Conservation (phyloP, 495 filamentous ascomycete species). For the Aspergillus steynii region DNA sequence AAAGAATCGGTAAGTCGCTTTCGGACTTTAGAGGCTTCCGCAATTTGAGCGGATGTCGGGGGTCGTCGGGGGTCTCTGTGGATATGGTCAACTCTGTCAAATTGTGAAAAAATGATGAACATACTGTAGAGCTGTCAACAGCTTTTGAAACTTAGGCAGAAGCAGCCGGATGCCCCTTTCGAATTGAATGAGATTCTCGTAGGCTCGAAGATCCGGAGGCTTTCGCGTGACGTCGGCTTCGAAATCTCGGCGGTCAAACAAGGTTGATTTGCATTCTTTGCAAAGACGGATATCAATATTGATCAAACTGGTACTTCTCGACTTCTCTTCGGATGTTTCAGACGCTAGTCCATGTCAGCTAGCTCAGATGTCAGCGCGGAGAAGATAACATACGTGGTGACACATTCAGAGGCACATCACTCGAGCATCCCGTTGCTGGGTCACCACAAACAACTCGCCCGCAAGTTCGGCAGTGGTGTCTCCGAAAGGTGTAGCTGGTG, state of each 20-base stretch:
- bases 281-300: constrained; percentile 87
- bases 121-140: constrained; percentile 68
- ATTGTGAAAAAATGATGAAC: constrained; percentile 30
- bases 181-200: constrained; percentile 86
- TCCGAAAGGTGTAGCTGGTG: constrained; percentile 79
- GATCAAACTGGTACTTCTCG: constrained; percentile 48
- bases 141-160: constrained; percentile 82
- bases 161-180: constrained; percentile 83
- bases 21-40: constrained; percentile 86
- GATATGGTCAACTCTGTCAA: background rate
- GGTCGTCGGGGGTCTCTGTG: constrained; percentile 66
- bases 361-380: constrained; percentile 15
- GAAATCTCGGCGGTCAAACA: constrained; percentile 87
- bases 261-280: constrained; percentile 78
- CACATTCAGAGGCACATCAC: constrained; percentile 78
- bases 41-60: constrained; percentile 71
- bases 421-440: constrained; percentile 77
- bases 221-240: constrained; percentile 63
- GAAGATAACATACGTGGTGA: constrained; percentile 59
- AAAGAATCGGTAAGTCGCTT: constrained; percentile 92
- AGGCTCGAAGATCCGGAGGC: constrained; percentile 76
- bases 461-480: constrained; percentile 94
- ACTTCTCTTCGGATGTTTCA: constrained; percentile 61
- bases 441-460: constrained; percentile 92
- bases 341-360: constrained; percentile 35